Conservation (phyloP, 352 stramenopile species). For the Phytophthora pini region DNA sequence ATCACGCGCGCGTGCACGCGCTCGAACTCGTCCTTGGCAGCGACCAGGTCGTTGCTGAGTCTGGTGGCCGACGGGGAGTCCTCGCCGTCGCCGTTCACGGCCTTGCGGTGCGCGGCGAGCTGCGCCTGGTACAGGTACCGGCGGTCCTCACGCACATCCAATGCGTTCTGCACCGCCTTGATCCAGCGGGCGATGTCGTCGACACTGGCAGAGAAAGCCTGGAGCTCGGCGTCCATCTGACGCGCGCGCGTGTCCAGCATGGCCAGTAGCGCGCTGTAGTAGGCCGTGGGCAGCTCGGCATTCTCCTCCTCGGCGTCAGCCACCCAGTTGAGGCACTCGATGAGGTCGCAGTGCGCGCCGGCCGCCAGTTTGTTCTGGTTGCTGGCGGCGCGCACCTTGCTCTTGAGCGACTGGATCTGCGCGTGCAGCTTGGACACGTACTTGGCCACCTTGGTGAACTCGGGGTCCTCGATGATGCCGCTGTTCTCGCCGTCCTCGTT, state of each 20-base stretch:
- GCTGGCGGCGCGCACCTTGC: constrained; percentile 63
- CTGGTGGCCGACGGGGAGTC: constrained; percentile 37
- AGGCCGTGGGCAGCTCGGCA: constrained; percentile 62
- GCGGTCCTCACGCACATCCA: constrained; percentile 82
- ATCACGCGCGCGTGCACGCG: constrained; percentile 80
- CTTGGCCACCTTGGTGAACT: constrained; percentile 68
- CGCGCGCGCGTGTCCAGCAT: constrained; percentile 78
- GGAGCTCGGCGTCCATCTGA: constrained; percentile 78
- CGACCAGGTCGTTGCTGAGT: constrained; percentile 59
- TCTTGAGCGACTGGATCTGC: constrained; percentile 70
- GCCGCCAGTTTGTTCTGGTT: constrained; percentile 76
- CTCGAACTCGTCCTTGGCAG: constrained; percentile 80
- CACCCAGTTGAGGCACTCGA: constrained; percentile 73
- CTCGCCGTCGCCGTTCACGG: constrained; percentile 32
- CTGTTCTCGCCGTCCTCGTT: constrained; percentile 36
- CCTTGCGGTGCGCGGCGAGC: constrained; percentile 53
- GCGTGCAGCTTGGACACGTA: constrained; percentile 72
- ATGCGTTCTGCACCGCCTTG: constrained; percentile 67
- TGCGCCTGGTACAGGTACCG: constrained; percentile 83
- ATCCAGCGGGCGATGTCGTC: constrained; percentile 83
- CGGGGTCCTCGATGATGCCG: constrained; percentile 73
- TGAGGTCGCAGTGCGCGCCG: constrained; percentile 84
- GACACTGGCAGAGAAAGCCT: constrained; percentile 62
- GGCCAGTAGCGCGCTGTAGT: constrained; percentile 68
- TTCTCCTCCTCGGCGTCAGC: constrained; percentile 75